phyloP scores from a whole-genome alignment of 2,329 filamentous ascomycete species.

The Xylariaceae sp. region DNA sequence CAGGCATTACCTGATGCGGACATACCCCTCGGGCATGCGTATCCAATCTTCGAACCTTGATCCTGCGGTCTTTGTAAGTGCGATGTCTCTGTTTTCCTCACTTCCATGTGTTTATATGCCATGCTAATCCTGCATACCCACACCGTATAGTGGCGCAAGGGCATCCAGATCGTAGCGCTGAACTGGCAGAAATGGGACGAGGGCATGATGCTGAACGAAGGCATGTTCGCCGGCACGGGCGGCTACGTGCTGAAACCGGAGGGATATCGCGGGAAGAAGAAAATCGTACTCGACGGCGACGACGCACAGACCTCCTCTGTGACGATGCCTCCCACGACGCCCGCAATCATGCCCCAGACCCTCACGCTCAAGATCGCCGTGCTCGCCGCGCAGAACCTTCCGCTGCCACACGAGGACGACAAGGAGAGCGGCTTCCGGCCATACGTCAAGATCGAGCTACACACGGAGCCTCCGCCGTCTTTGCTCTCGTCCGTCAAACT shows the following conservation, averaged over 20 bases:
- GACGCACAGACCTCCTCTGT: conserved; percentile 23
- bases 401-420: conserved; percentile 52
- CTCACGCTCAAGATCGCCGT: conserved; percentile 69
- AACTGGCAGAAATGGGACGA: conserved; percentile 93
- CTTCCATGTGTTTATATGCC: too few species aligned
- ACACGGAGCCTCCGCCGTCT: conserved; percentile 55
- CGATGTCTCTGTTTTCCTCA: too few species aligned
- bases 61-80: conserved; percentile 60
- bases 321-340: conserved; percentile 15
- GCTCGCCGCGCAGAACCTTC: conserved; percentile 70
- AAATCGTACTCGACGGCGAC: conserved; percentile 19
- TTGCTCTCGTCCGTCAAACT: background rate
- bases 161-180: conserved; percentile 83
- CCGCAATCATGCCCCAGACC: conserved; percentile 45
- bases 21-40: conserved; percentile 78
- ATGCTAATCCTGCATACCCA: conserved; percentile 6
- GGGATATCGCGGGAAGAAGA: conserved; percentile 41
- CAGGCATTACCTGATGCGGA: conserved; percentile 73
- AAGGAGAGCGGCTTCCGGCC: conserved; percentile 59
- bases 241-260: conserved; percentile 83
- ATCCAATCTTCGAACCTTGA: conserved; percentile 84
- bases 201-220: conserved; percentile 94
- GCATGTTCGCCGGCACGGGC: conserved; percentile 78
- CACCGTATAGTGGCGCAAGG: conserved; percentile 70
- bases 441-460: conserved; percentile 78